Conservation (phyloP, 73 alveolate species). For the Tetrahymena elliotti region DNA sequence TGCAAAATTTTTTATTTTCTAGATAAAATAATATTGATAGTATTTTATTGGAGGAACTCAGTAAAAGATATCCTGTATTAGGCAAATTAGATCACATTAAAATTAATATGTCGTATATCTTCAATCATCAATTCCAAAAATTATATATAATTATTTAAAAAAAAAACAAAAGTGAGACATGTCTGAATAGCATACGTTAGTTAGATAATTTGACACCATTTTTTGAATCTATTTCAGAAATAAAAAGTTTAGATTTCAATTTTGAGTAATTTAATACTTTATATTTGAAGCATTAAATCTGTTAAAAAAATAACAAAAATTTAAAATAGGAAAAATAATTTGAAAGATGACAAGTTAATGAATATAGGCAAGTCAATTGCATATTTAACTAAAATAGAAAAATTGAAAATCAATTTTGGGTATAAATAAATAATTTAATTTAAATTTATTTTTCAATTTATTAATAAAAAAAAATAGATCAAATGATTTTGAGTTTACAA, state of each 20-base stretch:
- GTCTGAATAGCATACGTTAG: too few species aligned
- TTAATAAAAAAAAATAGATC: neutral
- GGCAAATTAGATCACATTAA: neutral
- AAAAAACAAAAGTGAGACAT: neutral
- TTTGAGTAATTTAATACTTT: neutral
- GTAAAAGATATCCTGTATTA: neutral
- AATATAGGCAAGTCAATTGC: neutral
- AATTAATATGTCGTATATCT: neutral
- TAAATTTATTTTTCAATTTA: too few species aligned
- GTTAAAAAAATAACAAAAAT: neutral
- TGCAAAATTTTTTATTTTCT: neutral
- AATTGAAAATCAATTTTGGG: neutral
- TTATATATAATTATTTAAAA: too few species aligned
- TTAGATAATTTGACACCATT: neutral
- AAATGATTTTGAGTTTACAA: neutral
- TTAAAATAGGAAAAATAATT: neutral
- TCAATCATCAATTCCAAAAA: neutral
- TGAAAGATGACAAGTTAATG: neutral
- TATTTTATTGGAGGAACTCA: neutral
- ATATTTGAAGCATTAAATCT: neutral
- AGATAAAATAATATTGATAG: neutral
- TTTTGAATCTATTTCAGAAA: neutral
- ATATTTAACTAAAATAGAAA: neutral
- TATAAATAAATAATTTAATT: neutral
- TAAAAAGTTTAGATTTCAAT: neutral